Evolutionary conservation across 2,329 filamentous ascomycete species (phyloP).

Genomic region (Grosmannia clavigera): DNA sequence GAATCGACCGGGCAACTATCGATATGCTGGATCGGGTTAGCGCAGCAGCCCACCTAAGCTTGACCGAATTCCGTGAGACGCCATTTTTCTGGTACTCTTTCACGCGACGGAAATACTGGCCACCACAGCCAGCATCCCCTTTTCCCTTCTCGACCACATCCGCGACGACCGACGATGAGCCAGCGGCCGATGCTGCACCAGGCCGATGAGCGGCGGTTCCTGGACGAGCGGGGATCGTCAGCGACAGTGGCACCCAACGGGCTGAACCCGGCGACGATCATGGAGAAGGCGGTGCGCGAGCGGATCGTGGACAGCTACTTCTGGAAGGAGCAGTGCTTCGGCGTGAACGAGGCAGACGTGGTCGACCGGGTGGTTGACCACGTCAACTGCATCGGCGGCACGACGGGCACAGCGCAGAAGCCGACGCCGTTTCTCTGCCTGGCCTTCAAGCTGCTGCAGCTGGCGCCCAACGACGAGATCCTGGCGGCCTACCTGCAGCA

Average conservation of each 20-base stretch:
- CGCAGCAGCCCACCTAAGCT: neutral
- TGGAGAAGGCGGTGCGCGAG: constrained; percentile 92
- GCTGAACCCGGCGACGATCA: constrained; percentile 86
- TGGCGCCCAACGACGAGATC: constrained; percentile 68
- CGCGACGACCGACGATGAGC: neutral
- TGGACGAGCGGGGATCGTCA: constrained; percentile 79
- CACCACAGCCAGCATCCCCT: neutral
- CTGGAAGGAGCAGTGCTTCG: constrained; percentile 98
- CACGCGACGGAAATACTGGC: neutral
- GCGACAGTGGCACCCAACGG: constrained; percentile 69
- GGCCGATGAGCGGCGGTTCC: constrained; percentile 69
- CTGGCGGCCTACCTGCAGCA: constrained; percentile 68
- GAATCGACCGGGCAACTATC: constrained; percentile 14
- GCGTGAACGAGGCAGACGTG: constrained; percentile 70
- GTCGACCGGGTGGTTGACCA: constrained; percentile 80
- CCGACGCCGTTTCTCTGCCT: constrained; percentile 90
- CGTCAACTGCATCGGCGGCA: constrained; percentile 76
- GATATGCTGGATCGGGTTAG: constrained; percentile 5
- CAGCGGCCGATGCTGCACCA: constrained; percentile 34
- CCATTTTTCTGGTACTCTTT: neutral
- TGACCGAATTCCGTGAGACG: neutral
- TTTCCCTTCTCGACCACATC: constrained; percentile 17
- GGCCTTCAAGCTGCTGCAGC: constrained; percentile 85
- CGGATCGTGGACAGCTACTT: constrained; percentile 93
- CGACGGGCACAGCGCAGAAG: constrained; percentile 70